These are phyloP conservation scores for Colletotrichum ledebouriae DNA, from an alignment of 2,329 filamentous ascomycete genomes.

Conservation along the genomic window DNA sequence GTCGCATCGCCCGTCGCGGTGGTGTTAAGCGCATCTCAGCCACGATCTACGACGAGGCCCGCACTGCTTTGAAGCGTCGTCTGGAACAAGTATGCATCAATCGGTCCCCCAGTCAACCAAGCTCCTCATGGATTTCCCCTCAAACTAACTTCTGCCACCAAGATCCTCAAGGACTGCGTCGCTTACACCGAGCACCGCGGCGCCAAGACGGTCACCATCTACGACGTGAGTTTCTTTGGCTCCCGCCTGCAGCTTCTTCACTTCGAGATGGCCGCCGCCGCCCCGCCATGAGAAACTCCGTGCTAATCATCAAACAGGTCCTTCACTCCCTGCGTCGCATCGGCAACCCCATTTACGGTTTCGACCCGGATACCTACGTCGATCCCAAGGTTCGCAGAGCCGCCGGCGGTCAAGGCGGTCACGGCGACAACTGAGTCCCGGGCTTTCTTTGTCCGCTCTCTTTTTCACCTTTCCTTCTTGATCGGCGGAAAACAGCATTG, in stretches of 20 bases:
- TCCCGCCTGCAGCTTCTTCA: background rate
- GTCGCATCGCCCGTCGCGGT: constrained; percentile 80
- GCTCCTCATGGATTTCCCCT: constrained; percentile 27
- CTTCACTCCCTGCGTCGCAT: constrained; percentile 62
- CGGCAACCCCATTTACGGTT: constrained; percentile 70
- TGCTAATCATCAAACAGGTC: constrained; percentile 58
- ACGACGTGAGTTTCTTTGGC: constrained; percentile 65
- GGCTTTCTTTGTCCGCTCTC: background rate
- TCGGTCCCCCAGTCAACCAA: background rate
- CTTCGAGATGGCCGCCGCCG: background rate
- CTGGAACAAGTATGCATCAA: constrained; percentile 60
- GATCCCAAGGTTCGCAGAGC: constrained; percentile 44
- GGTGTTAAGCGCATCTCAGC: constrained; percentile 81
- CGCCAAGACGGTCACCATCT: constrained; percentile 73
- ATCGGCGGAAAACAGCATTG: background rate
- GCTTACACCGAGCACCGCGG: constrained; percentile 66
- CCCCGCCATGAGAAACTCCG: no score
- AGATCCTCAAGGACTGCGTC: constrained; percentile 67
- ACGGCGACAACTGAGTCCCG: background rate
- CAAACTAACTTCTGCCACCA: background rate
- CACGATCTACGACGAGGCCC: constrained; percentile 72
- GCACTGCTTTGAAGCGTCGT: constrained; percentile 63
- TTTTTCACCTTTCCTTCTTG: background rate
- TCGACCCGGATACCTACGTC: constrained; percentile 59
- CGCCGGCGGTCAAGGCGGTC: background rate